phyloP scores from a whole-genome alignment of 2,329 filamentous ascomycete species.

The Ophiosphaerella narmari region DNA sequence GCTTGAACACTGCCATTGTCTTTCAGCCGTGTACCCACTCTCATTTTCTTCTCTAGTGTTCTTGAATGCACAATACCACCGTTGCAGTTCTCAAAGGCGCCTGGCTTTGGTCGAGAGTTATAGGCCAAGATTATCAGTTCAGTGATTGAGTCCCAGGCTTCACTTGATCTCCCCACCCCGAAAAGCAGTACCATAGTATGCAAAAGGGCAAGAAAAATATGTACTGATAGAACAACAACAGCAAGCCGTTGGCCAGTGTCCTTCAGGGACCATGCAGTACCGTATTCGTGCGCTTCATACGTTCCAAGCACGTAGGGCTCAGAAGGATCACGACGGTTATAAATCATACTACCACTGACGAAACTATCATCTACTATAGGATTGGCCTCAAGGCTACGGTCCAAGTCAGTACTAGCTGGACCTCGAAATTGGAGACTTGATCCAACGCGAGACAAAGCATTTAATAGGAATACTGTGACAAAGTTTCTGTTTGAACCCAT shows the following conservation, averaged over 20 bases:
- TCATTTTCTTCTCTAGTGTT: conserved; percentile 1
- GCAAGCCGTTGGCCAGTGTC: background rate
- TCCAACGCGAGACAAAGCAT: no score
- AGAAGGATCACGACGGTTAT: background rate
- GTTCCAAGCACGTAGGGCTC: background rate
- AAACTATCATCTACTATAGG: background rate
- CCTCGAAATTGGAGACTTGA: no score
- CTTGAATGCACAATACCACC: background rate
- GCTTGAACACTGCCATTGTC: background rate
- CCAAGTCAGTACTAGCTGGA: no score
- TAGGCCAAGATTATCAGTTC: conserved; percentile 5
- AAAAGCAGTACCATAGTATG: background rate
- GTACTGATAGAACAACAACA: background rate
- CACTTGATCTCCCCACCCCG: background rate
- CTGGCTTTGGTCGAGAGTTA: background rate
- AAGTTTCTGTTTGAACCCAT: background rate
- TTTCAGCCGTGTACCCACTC: background rate
- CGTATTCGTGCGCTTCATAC: conserved; percentile 3
- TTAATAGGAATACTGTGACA: background rate
- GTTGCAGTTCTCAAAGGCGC: conserved; percentile 3
- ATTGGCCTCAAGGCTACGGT: background rate
- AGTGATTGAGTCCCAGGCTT: conserved; percentile 2
- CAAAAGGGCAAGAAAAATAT: background rate
- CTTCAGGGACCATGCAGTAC: conserved; percentile 1
- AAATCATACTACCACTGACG: background rate